Evolutionary conservation across 148 eudicot species (phyloP).

Genomic region (Polygonum maritimum): DNA sequence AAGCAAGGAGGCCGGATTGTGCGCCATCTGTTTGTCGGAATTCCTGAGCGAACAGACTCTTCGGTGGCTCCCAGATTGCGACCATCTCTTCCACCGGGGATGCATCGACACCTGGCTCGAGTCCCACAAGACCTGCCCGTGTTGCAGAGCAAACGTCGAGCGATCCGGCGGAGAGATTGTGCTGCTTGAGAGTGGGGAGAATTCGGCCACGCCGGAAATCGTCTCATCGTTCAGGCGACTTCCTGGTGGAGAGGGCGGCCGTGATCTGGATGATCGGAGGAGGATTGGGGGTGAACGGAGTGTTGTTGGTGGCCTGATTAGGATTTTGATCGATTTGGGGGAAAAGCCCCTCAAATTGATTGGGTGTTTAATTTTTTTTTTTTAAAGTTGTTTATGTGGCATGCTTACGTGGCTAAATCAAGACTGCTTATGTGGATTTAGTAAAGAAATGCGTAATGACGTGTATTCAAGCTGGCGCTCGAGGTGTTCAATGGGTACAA

Average conservation of each 20-base stretch:
- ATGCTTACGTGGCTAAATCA: too few species aligned
- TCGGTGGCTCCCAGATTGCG: slow-evolving; percentile 9
- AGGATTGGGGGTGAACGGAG: neutral
- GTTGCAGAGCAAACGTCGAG: neutral
- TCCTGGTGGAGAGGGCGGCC: neutral
- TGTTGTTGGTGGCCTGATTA: neutral
- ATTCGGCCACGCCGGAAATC: neutral
- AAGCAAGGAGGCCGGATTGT: neutral
- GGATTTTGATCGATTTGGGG: neutral
- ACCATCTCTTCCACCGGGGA: neutral
- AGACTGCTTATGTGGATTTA: too few species aligned
- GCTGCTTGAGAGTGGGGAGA: neutral
- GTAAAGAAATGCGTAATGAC: too few species aligned
- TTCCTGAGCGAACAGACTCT: neutral
- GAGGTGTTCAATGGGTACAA: too few species aligned
- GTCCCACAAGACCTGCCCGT: slow-evolving; percentile 9
- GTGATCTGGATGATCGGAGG: neutral
- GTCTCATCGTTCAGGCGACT: neutral
- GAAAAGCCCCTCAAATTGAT: too few species aligned
- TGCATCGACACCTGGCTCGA: slow-evolving; percentile 7
- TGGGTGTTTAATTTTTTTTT: too few species aligned
- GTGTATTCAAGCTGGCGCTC: too few species aligned
- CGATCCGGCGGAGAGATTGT: neutral
- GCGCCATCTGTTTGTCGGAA: slow-evolving; percentile 1
- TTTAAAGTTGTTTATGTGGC: too few species aligned